Base-by-base conservation (phyloP, 495 filamentous ascomycete genomes). In the Penicillium cataractarum region DNA sequence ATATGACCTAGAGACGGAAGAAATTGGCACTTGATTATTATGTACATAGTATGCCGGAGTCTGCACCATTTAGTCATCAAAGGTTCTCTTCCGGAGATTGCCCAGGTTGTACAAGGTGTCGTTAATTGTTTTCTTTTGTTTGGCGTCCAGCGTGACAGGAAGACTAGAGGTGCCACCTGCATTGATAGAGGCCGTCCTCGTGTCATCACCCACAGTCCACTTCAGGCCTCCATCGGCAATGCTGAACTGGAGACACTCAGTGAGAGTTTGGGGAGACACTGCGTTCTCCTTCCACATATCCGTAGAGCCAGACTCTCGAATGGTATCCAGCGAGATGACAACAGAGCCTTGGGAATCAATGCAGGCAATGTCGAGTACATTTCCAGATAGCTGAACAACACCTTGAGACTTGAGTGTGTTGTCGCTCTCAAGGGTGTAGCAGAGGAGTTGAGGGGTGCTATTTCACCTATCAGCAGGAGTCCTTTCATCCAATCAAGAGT, bases 101-200 rank as follows among this genome's bases (percentile, higher is more conserved):
- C 86, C 89, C 51, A 92, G 75, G 3, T 80, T 79, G 74, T 97
- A 97, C 56, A 97, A 63, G 0, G 87, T 74, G 50, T 86, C 76
- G 54, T 75, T 74, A 29, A 83, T 50, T 52, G 66, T 66, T 46
- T 71, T 70, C 51, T 65, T 63, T 44, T 69, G 52, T 58, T 82
- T 77, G 37, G 65, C 61, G 21, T 75, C 69, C 49, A 84, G 29
- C 29, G 58, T 65, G 17, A 70, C 54, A 37, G 68, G 24, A 21
- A 80, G 58, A 37, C 60, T 66, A 48, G 70, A 71, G 32, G 74
- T 83, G 24, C 76, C 79, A 19, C 67, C 56, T 0, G 65, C 57
- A 29, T 78, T 78, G 61, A 80, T 74, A 9, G 48, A 66, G 15
- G 64, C 31, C 22, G 63, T 59, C 49, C 69, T 52, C 13, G 72